Base-by-base conservation (phyloP, 306 rosid genomes). In the Cucumis melo region DNA sequence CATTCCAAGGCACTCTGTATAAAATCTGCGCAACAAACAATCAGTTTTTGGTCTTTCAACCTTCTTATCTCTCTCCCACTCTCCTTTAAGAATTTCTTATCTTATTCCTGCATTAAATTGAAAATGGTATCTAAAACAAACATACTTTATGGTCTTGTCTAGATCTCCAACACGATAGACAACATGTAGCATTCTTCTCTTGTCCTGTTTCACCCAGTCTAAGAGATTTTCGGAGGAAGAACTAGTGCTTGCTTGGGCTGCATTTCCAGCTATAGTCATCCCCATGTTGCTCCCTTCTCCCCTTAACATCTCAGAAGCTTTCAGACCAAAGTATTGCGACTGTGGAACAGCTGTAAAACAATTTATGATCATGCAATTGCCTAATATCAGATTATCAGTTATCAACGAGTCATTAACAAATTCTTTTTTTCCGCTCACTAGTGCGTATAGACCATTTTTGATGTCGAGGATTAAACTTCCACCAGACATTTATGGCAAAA, bases 131-230 rank as follows among this genome's bases (percentile, higher is more conserved):
- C 23, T 12, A 53, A 75, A 56, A 75, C 62, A 56, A 55, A 24
- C 91, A 73, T 88, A 95, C 99, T 95, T 93, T 78, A 89, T 93
- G 84, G 91, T 91, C 79, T 84, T 88, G 81, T 93, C 98, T 79
- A 93, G 77, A 82, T 93, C 95, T 55, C 98, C 97, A 36, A 91
- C 97, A 16, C 88, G 91, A 82, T 91, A 89, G 38, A 93, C 98
- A 76, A 89, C 98, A 80, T 93, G 98, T 53, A 93, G 93, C 89
- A 91, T 51, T 85, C 89, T 86, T 76, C 97, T 74, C 66, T 86
- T 89, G 83, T 93, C 98, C 36, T 78, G 78, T 80, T 91, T 93
- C 29, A 88, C 93, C 98, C 98, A 93, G 78, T 87, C 96, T 6
- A 87, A 83, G 54, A 83, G 87, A 85, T 91, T 87, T 83, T 91